Evolutionary conservation across 352 stramenopile genomes (phyloP), one percentile per base, ranked within the genome.

Genomic region (Pythium rhizo-oryzae): DNA sequence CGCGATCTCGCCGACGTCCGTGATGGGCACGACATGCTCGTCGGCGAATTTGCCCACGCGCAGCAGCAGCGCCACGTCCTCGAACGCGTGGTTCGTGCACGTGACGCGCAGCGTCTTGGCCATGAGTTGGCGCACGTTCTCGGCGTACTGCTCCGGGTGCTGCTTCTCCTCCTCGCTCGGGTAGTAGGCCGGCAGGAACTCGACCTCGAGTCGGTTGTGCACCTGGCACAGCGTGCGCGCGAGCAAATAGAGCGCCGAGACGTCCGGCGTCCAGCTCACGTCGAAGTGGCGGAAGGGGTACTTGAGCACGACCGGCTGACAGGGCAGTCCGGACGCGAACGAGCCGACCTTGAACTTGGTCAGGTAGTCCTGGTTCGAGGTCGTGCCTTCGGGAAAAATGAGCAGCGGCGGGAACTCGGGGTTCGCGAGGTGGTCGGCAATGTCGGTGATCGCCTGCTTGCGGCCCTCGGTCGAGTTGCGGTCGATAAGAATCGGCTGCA

Each of bases 341-440:
- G 82, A 87, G 2, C 84, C 84, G 21, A 89, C 75, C 47, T 93
- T 93, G 67, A 93, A 93, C 71, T 89, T 88, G 51, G 80, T 91
- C 13, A 93, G 65, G 51, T 79, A 86, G 41, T 76, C 51, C 59
- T 91, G 82, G 73, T 86, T 91, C 24, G 80, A 89, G 11, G 84
- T 93, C n/a, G 82, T 93, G 41, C 84, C 84, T 41, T 89, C 81
- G 0, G 84, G 84, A 46, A 93, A 93, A 12, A 93, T 82, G 11
- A 93, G 76, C 61, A 93, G 74, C 46, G 82, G 82, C 12, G 84
- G 84, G 58, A 80, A 77, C 8, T 49, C 69, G 0, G 77, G 49
- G 50, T 82, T 69, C 6, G 51, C 71, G 18, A 90, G 75, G 67
- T 89, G 84, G 50, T 82, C 66, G n/a, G 71, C 72, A 62, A 92